phyloP scores from a whole-genome alignment of 345 rosid species.

The Diplotaxis tenuifolia region DNA sequence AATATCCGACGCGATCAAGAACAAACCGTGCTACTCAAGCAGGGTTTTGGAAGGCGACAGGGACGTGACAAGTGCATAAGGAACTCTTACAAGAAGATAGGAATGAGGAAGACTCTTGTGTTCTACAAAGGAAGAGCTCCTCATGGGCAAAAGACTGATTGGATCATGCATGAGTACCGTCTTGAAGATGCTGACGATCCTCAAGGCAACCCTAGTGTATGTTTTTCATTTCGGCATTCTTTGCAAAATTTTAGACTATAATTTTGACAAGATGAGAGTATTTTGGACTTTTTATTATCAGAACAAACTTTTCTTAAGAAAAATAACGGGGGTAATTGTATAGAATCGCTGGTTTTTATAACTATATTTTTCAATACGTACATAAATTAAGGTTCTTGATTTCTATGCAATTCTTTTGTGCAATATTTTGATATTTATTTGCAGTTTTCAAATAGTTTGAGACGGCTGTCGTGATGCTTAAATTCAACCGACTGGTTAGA shows the following conservation, averaged over 20 bases:
- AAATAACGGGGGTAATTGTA: not conserved
- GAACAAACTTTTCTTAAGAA: not conserved
- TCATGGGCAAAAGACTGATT: slow-evolving; percentile 91
- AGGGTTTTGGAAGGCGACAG: slow-evolving; percentile 97
- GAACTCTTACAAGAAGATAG: slow-evolving; percentile 75
- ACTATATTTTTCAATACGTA: not conserved
- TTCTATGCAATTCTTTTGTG: not conserved
- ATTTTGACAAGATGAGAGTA: not conserved
- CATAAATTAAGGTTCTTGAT: not conserved
- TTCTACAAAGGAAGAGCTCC: slow-evolving; percentile 97
- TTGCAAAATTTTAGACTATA: not conserved
- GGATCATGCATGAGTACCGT: slow-evolving; percentile 99
- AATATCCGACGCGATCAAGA: slow-evolving; percentile 93
- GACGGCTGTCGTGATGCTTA: too few relatives aligned
- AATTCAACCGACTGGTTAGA: not conserved
- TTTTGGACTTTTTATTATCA: not conserved
- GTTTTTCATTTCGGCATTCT: slow-evolving; percentile 20
- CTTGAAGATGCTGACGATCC: slow-evolving; percentile 78
- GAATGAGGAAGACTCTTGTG: slow-evolving; percentile 97
- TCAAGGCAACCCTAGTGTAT: slow-evolving; percentile 49
- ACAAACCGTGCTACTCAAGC: slow-evolving; percentile 94
- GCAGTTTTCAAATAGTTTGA: not conserved
- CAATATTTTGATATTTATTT: not conserved
- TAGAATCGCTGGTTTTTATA: not conserved
- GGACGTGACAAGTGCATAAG: slow-evolving; percentile 93